Evolutionary conservation across 177 flowering plant species (phyloP), one percentile per base, ranked within the genome.

Genomic region (Vitis hybrid): DNA sequence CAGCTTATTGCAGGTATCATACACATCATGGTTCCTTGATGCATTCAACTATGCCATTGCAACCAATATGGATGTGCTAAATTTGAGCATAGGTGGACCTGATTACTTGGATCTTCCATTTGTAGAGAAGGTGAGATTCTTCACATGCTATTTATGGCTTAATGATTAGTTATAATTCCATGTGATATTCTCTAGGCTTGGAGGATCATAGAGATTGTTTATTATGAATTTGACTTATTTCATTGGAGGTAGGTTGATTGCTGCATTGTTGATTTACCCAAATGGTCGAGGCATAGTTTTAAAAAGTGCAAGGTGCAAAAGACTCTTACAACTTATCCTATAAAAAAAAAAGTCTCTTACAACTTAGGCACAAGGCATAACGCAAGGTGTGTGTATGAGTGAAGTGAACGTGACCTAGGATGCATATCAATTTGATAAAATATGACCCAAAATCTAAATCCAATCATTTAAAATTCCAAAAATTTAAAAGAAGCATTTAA

Each of bases 11-110:
- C 99, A 95, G 99, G 98, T 95, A 73, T 95, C 99, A 48, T 95
- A 95, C 82, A 93, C 99, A 49, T 95, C 99, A 63, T 95, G 99
- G 99, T 95, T 95, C 79, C 97, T 95, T 83, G 99, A 95, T 82
- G 99, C 99, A 35, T 95, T 95, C 84, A 95, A 93, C 76, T 95
- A 95, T 85, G 99, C 99, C 15, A 95, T 95, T 72, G 97, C 95
- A 69, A 93, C 87, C 71, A 78, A 91, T 71, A 90, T 95, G 92
- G 99, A 95, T 82, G 99, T 95, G 73, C 82, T 95, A 58, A 95
- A 95, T 82, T 80, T 95, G 88, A 95, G 99, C 72, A 95, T 95
- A 13, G 99, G 99, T 52, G 99, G 99, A 65, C 99, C 99, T 73
- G 99, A 95, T 87, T 92, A 90, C 83, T 82, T 95, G 86, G 99